A percentile compares a stretch with the other conserved stretches of the same genome.
Conservation (phyloP, 768 basidiomycete species). For the Calvatia gigantea region DNA sequence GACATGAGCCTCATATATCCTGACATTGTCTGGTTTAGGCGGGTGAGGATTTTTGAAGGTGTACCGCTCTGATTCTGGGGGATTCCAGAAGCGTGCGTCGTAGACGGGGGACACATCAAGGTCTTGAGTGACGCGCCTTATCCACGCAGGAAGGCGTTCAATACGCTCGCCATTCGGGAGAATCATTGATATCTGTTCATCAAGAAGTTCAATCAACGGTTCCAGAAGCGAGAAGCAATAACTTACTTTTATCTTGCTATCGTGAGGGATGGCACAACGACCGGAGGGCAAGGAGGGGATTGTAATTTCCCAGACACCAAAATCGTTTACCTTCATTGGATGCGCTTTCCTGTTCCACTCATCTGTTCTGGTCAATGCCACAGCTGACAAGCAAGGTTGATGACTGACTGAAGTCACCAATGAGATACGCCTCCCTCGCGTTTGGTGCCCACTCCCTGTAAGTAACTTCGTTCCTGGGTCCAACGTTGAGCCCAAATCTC, state of each 20-base stretch:
- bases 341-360: slow-evolving; percentile 84
- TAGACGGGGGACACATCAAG: slow-evolving; percentile 85
- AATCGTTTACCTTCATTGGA: slow-evolving; percentile 80
- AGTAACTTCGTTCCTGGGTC: slow-evolving; percentile 59
- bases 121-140: slow-evolving; percentile 93
- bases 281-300: slow-evolving; percentile 67
- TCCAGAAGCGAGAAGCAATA: not conserved
- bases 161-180: slow-evolving; percentile 74
- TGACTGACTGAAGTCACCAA: slow-evolving; percentile 94
- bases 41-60: slow-evolving; percentile 79
- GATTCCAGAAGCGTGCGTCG: slow-evolving; percentile 99
- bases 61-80: slow-evolving; percentile 67
- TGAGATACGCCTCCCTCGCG: slow-evolving; percentile 75
- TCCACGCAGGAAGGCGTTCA: slow-evolving; percentile 94
- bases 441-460: slow-evolving; percentile 99
- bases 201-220: not conserved
- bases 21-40: slow-evolving; percentile 57
- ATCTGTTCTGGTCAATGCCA: slow-evolving; percentile 44
- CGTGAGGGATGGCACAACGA: slow-evolving; percentile 83
- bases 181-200: slow-evolving; percentile 85
- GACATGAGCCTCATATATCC: slow-evolving; percentile 97
- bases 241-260: slow-evolving; percentile 88
- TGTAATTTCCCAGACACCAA: slow-evolving; percentile 86
- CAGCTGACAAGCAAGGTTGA: not conserved
- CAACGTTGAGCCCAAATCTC: slow-evolving; percentile 75